Evolutionary conservation across 2,329 filamentous ascomycete genomes (phyloP), one percentile per base, ranked within the genome.

Genomic region (Neofusicoccum laricinum): DNA sequence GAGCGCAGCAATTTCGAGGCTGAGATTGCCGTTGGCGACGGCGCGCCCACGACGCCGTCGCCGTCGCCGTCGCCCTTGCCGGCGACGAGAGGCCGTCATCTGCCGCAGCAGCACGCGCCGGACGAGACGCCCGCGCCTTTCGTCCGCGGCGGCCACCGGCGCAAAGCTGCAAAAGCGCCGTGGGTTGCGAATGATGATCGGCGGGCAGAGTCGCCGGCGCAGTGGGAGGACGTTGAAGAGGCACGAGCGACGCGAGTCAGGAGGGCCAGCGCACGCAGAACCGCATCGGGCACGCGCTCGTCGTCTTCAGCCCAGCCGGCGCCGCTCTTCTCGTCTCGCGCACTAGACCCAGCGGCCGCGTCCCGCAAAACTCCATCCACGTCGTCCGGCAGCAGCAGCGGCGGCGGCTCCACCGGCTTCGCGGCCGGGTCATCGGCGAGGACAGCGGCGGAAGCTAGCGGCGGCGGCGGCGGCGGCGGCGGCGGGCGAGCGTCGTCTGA

Each of bases 241-340:
- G 58, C 58, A 61, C 58, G 58, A 49, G 43, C 58, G 46, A 61
- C 58, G 58, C 58, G 58, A 61, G 58, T 61, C 58, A 61, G 58
- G 45, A 61, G 36, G n/a, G 17, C 34, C 43, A 36, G 45, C 45
- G 45, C 43, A 40, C 58, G 32, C 43, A 61, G 21, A 36, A 46
- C 55, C 55, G 41, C 55, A 59, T 59, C 41, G 46, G 41, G 55
- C 55, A 59, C 55, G 55, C 55, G 55, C 55, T 46, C 55, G 12
- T 59, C 55, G 25, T 46, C 55, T 46, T 59, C 55, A 59, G 40
- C 40, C 40, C 55, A 19, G 41, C 55, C 46, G 40, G 10, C 40
- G 53, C 15, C 25, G 38, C 38, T 30, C 53, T 45, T 15, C 53
- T 32, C 40, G 53, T 45, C 53, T 32, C 53, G 40, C 40, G 55